These are phyloP conservation scores for Paspalum notatum DNA, from an alignment of 176 grass and related monocot species.

Conservation along the genomic window DNA sequence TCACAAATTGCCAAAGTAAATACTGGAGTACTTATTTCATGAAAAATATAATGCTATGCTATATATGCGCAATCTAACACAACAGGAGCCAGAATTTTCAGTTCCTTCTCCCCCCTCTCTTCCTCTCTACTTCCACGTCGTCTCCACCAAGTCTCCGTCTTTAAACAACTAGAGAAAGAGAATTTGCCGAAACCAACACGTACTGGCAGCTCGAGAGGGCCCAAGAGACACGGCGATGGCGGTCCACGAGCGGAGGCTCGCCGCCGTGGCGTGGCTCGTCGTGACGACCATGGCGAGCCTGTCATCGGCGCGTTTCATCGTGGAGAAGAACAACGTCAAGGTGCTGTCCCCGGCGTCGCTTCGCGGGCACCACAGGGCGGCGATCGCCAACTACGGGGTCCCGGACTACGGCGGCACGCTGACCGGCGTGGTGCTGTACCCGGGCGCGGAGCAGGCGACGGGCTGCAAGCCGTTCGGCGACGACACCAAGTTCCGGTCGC, in stretches of 20 bases:
- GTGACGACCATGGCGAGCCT: constrained; percentile 25
- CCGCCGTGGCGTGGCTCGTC: constrained; percentile 29
- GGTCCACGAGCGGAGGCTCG: constrained; percentile 10
- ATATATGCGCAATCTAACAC: not conserved
- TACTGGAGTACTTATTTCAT: too few species aligned
- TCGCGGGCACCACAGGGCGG: constrained; percentile 56
- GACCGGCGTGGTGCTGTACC: constrained; percentile 72
- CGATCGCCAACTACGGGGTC: constrained; percentile 94
- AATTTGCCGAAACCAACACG: not conserved
- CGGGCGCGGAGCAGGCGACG: constrained; percentile 37
- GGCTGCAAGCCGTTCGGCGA: constrained; percentile 56
- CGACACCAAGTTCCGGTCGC: constrained; percentile 46
- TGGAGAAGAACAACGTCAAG: constrained; percentile 77
- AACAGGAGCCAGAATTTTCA: not conserved
- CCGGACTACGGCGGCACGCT: constrained; percentile 84
- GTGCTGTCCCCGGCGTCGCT: constrained; percentile 68
- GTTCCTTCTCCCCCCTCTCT: constrained; percentile 39
- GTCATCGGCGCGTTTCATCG: constrained; percentile 62
- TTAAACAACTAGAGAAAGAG: constrained; percentile 13
- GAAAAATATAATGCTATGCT: not conserved
- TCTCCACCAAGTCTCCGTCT: constrained; percentile 34
- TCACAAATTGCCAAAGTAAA: not conserved
- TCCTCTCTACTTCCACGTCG: constrained; percentile 3
- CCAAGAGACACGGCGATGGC: constrained; percentile 36
- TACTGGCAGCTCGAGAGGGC: not conserved